Conservation (phyloP, 1,284 basidiomycete species). For the Xerocomus subilludens region DNA sequence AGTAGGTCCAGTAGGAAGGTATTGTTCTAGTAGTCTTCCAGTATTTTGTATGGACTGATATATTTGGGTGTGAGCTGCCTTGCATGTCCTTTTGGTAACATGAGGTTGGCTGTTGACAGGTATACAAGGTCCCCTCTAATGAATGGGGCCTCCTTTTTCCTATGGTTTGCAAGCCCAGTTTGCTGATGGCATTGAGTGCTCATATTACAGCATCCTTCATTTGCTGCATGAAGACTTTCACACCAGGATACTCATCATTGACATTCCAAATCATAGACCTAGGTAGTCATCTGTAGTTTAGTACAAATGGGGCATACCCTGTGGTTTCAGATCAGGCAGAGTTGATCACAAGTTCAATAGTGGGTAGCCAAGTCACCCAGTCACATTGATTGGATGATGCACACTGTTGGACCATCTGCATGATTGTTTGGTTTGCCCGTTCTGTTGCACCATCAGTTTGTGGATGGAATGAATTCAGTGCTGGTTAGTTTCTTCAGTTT, state of each 20-base stretch:
- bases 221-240: slow-evolving; percentile 39
- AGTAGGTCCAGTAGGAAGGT: slow-evolving; percentile 41
- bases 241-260: slow-evolving; percentile 48
- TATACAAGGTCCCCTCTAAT: slow-evolving; percentile 48
- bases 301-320: slow-evolving; percentile 53
- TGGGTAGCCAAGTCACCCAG: not conserved
- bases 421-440: not conserved
- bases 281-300: slow-evolving; percentile 54
- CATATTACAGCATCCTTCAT: slow-evolving; percentile 44
- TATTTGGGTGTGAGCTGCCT: slow-evolving; percentile 55
- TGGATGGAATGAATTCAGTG: not conserved
- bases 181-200: slow-evolving; percentile 54
- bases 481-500: not conserved
- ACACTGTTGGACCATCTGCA: slow-evolving; percentile 10
- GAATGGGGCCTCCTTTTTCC: slow-evolving; percentile 36
- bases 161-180: slow-evolving; percentile 45
- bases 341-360: slow-evolving; percentile 39
- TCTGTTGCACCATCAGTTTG: not conserved
- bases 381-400: slow-evolving; percentile 28
- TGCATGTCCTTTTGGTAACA: slow-evolving; percentile 42
- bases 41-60: slow-evolving; percentile 51
- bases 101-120: slow-evolving; percentile 53
- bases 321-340: slow-evolving; percentile 35
- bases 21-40: slow-evolving; percentile 46
- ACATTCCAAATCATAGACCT: slow-evolving; percentile 11